Conservation (phyloP, 257 asterid species). For the Ocimum tenuiflorum region DNA sequence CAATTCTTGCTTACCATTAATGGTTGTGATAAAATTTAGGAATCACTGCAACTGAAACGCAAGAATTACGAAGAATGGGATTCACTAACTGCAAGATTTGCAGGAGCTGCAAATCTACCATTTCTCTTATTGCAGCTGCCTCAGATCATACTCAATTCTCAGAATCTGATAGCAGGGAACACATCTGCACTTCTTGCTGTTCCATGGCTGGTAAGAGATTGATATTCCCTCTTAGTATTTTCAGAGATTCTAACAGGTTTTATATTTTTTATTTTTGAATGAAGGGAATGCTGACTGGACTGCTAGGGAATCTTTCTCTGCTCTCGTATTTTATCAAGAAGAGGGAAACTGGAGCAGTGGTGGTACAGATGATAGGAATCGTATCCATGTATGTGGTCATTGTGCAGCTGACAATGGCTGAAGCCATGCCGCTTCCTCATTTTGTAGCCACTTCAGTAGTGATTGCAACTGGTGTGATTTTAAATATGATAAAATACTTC, state of each 20-base stretch:
- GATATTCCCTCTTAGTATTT: background rate
- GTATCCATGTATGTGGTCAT: slow-evolving; percentile 69
- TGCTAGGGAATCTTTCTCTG: slow-evolving; percentile 84
- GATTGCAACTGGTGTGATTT: slow-evolving; percentile 64
- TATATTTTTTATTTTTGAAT: background rate
- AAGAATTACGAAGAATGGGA: slow-evolving; percentile 69
- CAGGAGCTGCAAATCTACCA: slow-evolving; percentile 89
- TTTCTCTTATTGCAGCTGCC: slow-evolving; percentile 88
- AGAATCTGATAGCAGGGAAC: slow-evolving; percentile 77
- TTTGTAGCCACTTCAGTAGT: slow-evolving; percentile 61
- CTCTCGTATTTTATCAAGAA: slow-evolving; percentile 84
- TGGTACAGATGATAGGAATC: slow-evolving; percentile 80
- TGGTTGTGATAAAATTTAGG: slow-evolving; percentile 33
- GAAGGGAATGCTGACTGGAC: slow-evolving; percentile 97
- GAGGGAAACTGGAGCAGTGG: slow-evolving; percentile 76
- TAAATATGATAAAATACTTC: slow-evolving; percentile 65
- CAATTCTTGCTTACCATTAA: slow-evolving; percentile 5
- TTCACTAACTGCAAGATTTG: slow-evolving; percentile 72
- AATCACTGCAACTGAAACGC: slow-evolving; percentile 28
- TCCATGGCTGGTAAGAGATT: slow-evolving; percentile 80
- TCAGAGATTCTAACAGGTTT: background rate
- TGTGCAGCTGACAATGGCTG: slow-evolving; percentile 83
- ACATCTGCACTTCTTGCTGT: slow-evolving; percentile 74
- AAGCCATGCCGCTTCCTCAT: slow-evolving; percentile 95
- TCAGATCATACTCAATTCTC: slow-evolving; percentile 80